These are phyloP conservation scores for Cudoniella acicularis DNA, from an alignment of 495 filamentous ascomycete species.

Conservation along the genomic window DNA sequence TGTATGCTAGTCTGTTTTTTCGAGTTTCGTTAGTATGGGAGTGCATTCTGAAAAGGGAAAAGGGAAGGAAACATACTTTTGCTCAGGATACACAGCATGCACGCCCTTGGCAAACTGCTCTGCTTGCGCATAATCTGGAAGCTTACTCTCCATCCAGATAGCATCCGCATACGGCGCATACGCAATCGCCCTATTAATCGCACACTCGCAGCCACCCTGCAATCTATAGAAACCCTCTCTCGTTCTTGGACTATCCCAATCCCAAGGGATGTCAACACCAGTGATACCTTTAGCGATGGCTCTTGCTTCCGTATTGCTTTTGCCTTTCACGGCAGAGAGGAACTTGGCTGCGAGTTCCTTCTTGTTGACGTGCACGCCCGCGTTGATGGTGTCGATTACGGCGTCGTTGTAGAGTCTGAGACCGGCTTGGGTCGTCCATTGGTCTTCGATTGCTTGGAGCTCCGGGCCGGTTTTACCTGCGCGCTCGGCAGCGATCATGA, in stretches of 20 bases:
- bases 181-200: constrained; percentile 84
- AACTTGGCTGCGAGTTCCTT: constrained; percentile 62
- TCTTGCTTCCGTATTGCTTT: constrained; percentile 77
- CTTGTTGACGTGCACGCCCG: constrained; percentile 59
- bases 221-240: constrained; percentile 93
- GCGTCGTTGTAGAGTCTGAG: constrained; percentile 91
- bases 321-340: constrained; percentile 63
- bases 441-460: constrained; percentile 89
- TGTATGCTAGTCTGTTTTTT: constrained; percentile 74
- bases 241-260: constrained; percentile 90
- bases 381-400: constrained; percentile 76
- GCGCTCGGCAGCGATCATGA: constrained; percentile 84
- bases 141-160: constrained; percentile 99
- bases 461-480: constrained; percentile 76
- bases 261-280: constrained; percentile 79
- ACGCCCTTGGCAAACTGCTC: constrained; percentile 93
- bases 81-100: constrained; percentile 90
- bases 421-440: constrained; percentile 76
- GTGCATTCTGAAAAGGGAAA: neutral
- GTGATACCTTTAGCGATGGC: constrained; percentile 79
- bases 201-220: constrained; percentile 85
- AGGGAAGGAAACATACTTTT: constrained; percentile 73
- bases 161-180: constrained; percentile 93
- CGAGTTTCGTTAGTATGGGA: constrained; percentile 16
- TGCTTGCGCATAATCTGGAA: constrained; percentile 89